Base-by-base conservation (phyloP, 192 early-diverging fungal genomes). In the Physocladia obscura region DNA sequence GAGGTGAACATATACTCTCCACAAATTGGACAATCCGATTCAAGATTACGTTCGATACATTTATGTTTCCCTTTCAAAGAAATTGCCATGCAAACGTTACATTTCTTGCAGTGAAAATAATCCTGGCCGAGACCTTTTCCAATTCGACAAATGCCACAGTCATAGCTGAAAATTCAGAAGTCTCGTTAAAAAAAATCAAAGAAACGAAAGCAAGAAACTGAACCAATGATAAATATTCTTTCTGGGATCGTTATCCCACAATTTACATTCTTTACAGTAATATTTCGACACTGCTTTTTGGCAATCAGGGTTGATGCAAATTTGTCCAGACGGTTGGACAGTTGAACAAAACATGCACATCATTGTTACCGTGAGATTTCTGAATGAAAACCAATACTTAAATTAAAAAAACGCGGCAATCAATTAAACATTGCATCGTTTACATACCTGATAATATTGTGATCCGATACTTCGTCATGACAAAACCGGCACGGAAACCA, bases 21-120 rank as follows among this genome's bases (percentile, higher is more conserved):
- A 80, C 96, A 98, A 59, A 98, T 96, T 3, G 95, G 94, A 62
- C 96, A 98, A 74, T 97, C 91, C 58, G 88, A 85, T 65, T 96
- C 93, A 37, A 98, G 67, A 44, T 91, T 93, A 54, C 89, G 83
- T 74, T 98, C 96, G 51, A 92, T 93, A 71, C 96, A 98, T 51
- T 89, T 85, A 75, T 98, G 96, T 11, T 82, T 81, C 31, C 87
- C 82, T 64, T 91, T 87, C 17, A 90, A 81, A 27, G 71, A 49
- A 17, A 92, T 88, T 11, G 83, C 84, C 84, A 98, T 92, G 69
- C 96, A 98, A 0, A 93, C 89, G 52, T 96, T 91, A 63, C 96
- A 98, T 34, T 87, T 90, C 44, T 84, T 78, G 79, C 96, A 98
- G 63, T 98, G 96, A 74, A 91, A 95, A 68, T 89, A 98, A 63